phyloP scores from a whole-genome alignment of 148 eudicot species.

The Silene latifolia region DNA sequence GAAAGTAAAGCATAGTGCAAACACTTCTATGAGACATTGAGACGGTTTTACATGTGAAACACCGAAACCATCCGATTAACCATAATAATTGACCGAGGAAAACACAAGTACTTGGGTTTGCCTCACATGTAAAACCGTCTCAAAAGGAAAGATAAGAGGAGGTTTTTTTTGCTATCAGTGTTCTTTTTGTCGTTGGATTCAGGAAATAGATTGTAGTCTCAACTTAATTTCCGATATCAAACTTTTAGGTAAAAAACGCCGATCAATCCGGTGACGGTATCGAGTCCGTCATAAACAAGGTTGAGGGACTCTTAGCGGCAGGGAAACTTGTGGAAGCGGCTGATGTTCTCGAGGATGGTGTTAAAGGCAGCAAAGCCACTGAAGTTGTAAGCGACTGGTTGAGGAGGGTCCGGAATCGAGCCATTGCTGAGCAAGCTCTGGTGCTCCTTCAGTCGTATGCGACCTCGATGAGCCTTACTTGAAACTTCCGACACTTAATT shows the following conservation, averaged over 20 bases:
- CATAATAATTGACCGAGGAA: not conserved
- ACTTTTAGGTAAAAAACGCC: conserved; percentile 59
- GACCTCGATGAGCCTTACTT: conserved; percentile 60
- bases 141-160: too few relatives aligned
- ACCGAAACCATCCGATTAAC: not conserved
- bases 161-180: not conserved
- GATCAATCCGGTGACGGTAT: conserved; percentile 83
- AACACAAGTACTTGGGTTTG: not conserved
- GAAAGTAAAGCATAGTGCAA: not conserved
- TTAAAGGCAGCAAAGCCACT: conserved; percentile 70
- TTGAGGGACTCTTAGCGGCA: conserved; percentile 67
- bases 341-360: conserved; percentile 77
- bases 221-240: not conserved
- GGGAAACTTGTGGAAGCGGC: conserved; percentile 93
- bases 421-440: conserved; percentile 84
- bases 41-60: not conserved
- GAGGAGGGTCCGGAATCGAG: conserved; percentile 61
- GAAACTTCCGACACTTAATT: conserved; percentile 7
- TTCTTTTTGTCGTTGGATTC: not conserved
- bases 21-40: not conserved
- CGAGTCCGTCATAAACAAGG: conserved; percentile 76
- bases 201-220: not conserved
- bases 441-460: conserved; percentile 68
- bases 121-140: not conserved
- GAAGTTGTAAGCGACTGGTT: conserved; percentile 70